Evolutionary conservation across 2,329 filamentous ascomycete genomes (phyloP), one percentile per base, ranked within the genome.

Genomic region (Neoscytalidium dimidiatum): DNA sequence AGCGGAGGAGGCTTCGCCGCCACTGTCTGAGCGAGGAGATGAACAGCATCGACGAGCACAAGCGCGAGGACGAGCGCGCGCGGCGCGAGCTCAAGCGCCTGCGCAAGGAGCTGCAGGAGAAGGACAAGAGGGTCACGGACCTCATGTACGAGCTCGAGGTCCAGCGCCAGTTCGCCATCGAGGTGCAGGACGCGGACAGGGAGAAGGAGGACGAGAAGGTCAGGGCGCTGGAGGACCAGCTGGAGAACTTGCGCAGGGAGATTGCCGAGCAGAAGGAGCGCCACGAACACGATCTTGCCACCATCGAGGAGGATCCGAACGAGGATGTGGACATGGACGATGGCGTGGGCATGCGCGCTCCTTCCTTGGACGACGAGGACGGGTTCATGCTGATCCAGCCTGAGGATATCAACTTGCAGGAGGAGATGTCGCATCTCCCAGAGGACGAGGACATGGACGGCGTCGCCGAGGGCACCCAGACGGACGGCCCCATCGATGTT

Each of bases 11-110:
- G 43, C 75, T 80, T 19, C 76, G 76, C 58, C 78, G 76, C 31
- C 78, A 71, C 69, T 77, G 77, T 58, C 72, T 78, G 6, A 78
- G 77, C 68, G 77, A 81, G 65, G 76, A 79, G 68, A 74, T 79
- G 56, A 79, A 76, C 64, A 70, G 71, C 31, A 73, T 78, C 57
- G 75, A 78, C 26, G 72, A 76, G 53, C 72, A 78, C 66, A 71
- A 74, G 67, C 75, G 74, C 69, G 69, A 76, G 57, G 74, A 77
- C 64, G 72, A 70, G 66, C 77, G 74, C 71, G 63, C 67, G 14
- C 64, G 66, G 21, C 68, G 71, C 35, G 73, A 75, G 66, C 68
- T 78, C n/a, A 64, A 75, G 14, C 71, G 76, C 48, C 71, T 80
- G 3, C 74, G 72, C 48, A 68, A 71, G 31, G 74, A 80, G 69